Evolutionary conservation across 106 monocot species (phyloP), one percentile per base, ranked within the genome.

Genomic region (Vanilla planifolia): DNA sequence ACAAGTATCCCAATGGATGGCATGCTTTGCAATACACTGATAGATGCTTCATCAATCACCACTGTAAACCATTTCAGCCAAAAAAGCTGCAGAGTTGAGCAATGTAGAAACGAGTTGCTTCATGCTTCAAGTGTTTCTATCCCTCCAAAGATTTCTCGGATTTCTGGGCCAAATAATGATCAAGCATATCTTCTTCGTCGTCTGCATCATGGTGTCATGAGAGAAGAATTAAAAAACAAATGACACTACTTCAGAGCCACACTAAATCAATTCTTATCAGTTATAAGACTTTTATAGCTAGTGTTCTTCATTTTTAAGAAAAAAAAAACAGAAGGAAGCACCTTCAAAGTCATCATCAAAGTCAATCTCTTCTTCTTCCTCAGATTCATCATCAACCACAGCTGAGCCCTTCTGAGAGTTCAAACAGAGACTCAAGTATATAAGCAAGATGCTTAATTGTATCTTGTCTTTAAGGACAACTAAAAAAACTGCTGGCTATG

Each of bases 311-410:
- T 14, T 40, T 40, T 40, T 40, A 14, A 40, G 14, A 40, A 9
- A 9, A 40, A 30, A 53, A 32, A 30, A 16, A 30, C 16, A 10
- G 13, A 60, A 67, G 26, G 61, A 29, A 16, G 15, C 26, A 95
- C 96, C 96, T 85, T 96, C 96, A 68, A 91, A 91, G 64, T 96
- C 96, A 53, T 91, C 96, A 62, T 91, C 96, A 46, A 96, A 84
- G 33, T 96, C 96, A 25, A 91, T 77, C 43, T 88, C 96, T 51
- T 92, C 90, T 36, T 86, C 84, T 63, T 96, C 96, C 59, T 94
- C 95, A 11, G 93, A 85, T 10, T 61, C 91, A 25, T 91, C 96
- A 17, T 67, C 55, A 69, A 73, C 74, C 20, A 76, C 33, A 63
- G 52, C 48, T 47, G 79, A 69, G 62, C 96, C 96, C 84, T 80